These are phyloP conservation scores for Dipteronia sinensis DNA, from an alignment of 345 rosid species.

Conservation along the genomic window DNA sequence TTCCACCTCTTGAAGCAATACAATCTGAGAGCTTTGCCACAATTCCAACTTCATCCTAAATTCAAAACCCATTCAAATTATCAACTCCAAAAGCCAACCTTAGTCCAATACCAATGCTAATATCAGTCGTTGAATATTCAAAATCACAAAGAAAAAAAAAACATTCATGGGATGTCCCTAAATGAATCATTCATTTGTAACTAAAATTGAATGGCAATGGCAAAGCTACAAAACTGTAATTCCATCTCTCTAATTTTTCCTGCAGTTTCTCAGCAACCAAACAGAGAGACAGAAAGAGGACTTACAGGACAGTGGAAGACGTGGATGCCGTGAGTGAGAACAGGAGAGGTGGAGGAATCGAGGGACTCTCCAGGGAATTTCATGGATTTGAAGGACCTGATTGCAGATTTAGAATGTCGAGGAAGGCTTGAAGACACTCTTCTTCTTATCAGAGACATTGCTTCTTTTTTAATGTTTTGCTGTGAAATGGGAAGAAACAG, in stretches of 20 bases:
- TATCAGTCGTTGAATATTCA: neutral
- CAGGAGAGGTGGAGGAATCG: conserved; percentile 46
- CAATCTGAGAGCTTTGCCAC: conserved; percentile 91
- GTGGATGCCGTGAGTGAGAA: conserved; percentile 77
- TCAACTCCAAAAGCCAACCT: conserved; percentile 11
- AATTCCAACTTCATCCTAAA: conserved; percentile 83
- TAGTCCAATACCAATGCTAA: neutral
- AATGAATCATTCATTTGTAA: neutral
- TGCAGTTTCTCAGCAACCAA: conserved; percentile 13
- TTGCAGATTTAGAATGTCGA: conserved; percentile 44
- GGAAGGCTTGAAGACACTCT: conserved; percentile 37
- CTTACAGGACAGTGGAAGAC: conserved; percentile 92
- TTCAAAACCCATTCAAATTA: conserved; percentile 10
- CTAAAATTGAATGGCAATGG: neutral
- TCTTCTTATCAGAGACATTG: conserved; percentile 41
- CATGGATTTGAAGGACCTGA: conserved; percentile 50
- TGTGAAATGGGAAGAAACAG: neutral
- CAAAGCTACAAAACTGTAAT: too few relatives aligned
- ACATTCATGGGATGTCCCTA: neutral
- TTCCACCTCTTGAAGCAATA: conserved; percentile 90
- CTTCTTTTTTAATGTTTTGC: neutral
- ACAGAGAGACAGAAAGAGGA: neutral
- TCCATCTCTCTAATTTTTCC: neutral
- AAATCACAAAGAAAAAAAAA: neutral
- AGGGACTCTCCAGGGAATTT: conserved; percentile 47